Percentiles rank a stretch among this genome's conserved stretches.
These are phyloP conservation scores for Globisporangium solare DNA, from an alignment of 352 stramenopile species.

Conservation along the genomic window DNA sequence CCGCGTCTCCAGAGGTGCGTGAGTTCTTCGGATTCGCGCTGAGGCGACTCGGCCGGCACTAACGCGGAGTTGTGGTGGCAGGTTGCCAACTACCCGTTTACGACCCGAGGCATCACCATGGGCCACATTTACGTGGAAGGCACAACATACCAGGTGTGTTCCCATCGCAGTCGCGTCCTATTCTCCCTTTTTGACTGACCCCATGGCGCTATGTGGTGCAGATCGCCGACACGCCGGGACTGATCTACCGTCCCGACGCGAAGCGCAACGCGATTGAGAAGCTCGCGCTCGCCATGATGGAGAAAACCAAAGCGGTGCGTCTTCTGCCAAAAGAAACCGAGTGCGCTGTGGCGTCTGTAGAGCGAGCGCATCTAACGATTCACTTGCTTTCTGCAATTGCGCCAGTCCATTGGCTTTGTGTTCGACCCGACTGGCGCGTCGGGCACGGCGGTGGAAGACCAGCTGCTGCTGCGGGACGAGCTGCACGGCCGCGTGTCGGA, in stretches of 20 bases:
- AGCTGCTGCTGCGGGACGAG: slow-evolving; percentile 71
- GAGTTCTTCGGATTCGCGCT: background rate
- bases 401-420: slow-evolving; percentile 79
- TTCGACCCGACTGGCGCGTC: slow-evolving; percentile 72
- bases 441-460: slow-evolving; percentile 54
- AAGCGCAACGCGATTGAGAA: slow-evolving; percentile 74
- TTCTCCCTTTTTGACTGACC: background rate
- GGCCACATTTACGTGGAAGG: slow-evolving; percentile 83
- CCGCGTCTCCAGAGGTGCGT: slow-evolving; percentile 68
- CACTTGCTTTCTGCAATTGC: slow-evolving; percentile 1
- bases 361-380: too few relatives aligned
- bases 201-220: slow-evolving; percentile 18
- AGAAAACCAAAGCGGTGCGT: slow-evolving; percentile 64
- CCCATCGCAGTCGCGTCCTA: too few relatives aligned
- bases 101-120: slow-evolving; percentile 84
- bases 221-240: slow-evolving; percentile 77
- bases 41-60: background rate
- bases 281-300: slow-evolving; percentile 65
- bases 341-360: too few relatives aligned
- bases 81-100: slow-evolving; percentile 88
- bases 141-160: slow-evolving; percentile 68
- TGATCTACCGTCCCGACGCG: slow-evolving; percentile 60
- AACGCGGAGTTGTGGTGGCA: slow-evolving; percentile 16
- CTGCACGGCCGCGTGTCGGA: slow-evolving; percentile 43
- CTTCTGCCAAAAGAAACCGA: too few relatives aligned